Base-by-base conservation (phyloP, 345 rosid species). In the Adansonia digitata region DNA sequence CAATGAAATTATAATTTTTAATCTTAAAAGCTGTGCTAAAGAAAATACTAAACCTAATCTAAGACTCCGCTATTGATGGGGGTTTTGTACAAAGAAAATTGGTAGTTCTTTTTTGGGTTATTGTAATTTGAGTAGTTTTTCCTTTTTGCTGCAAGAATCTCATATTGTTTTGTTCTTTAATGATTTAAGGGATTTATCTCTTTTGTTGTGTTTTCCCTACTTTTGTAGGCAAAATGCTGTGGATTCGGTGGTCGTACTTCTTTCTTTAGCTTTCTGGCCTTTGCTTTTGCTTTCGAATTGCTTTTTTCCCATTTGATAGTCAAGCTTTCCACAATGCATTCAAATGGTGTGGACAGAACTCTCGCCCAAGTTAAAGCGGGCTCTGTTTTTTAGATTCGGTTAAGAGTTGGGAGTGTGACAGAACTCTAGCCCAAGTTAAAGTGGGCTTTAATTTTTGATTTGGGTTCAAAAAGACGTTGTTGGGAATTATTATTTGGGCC, bases 191-290 rank as follows among this genome's bases (percentile, higher is more conserved):
- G 69, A 35, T 11, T 11, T 69, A n/a, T n/a, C 79, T 12, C 72
- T 79, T 79, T 78, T 53, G 52, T 78, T n/a, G n/a, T 70, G 26
- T 40, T 59, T 64, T 20, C 34, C 35, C 12, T 56, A 74, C 75
- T 83, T 81, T 82, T 71, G 72, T 43, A 71, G 35, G 42, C 65
- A 43, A 62, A 79, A 82, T 80, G 71, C 48, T 35, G 74, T 15
- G 27, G 42, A 61, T 68, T 68, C n/a, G n/a, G n/a, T n/a, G n/a
- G n/a, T n/a, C n/a, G n/a, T n/a, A n/a, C 68, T 79, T 77, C 63
- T 71, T 74, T 61, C 68, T 77, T 74, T 78, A 75, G 53, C 62
- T 67, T 76, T 81, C n/a, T 77, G 45, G 65, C 37, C 81, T 75
- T 80, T 81, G 39, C 66, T 45, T 31, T 59, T 10, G 57, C 43